A percentile compares a stretch with the other conserved stretches of the same genome.
These are phyloP conservation scores for Porphyrellus sp. DNA, from an alignment of 1,284 basidiomycete species.

Conservation along the genomic window DNA sequence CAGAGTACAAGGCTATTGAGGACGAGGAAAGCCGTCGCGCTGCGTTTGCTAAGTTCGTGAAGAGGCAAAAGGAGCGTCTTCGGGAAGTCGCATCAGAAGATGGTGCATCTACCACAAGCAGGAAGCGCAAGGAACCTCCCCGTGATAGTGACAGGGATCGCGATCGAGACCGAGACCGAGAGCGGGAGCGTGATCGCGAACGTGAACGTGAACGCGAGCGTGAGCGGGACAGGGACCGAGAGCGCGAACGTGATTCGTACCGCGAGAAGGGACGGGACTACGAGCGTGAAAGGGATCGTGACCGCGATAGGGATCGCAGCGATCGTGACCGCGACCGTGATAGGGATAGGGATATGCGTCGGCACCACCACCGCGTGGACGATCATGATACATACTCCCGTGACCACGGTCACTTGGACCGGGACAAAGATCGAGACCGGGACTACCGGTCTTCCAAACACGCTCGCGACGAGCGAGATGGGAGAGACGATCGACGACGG, in stretches of 20 bases:
- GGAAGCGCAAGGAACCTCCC: conserved; percentile 69
- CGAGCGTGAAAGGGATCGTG: conserved; percentile 39
- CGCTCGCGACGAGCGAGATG: conserved; percentile 48
- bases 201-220: conserved; percentile 30
- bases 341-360: conserved; percentile 36
- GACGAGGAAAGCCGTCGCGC: conserved; percentile 76
- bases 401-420: conserved; percentile 31
- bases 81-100: conserved; percentile 77
- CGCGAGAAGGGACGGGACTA: too few relatives aligned
- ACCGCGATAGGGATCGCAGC: conserved; percentile 36
- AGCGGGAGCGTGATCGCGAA: conserved; percentile 36
- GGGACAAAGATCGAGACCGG: conserved; percentile 48
- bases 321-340: conserved; percentile 35
- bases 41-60: conserved; percentile 83
- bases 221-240: conserved; percentile 19
- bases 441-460: conserved; percentile 42
- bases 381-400: conserved; percentile 41
- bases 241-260: conserved; percentile 44
- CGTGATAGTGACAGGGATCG: conserved; percentile 44
- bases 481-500: conserved; percentile 43
- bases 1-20: conserved; percentile 81
- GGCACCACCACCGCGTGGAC: conserved; percentile 31
- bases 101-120: conserved; percentile 70
- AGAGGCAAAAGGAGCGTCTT: conserved; percentile 83
- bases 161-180: conserved; percentile 39